Evolutionary conservation across 176 grass and related monocot genomes (phyloP), one percentile per base, ranked within the genome.

Genomic region (Carex cristatella): DNA sequence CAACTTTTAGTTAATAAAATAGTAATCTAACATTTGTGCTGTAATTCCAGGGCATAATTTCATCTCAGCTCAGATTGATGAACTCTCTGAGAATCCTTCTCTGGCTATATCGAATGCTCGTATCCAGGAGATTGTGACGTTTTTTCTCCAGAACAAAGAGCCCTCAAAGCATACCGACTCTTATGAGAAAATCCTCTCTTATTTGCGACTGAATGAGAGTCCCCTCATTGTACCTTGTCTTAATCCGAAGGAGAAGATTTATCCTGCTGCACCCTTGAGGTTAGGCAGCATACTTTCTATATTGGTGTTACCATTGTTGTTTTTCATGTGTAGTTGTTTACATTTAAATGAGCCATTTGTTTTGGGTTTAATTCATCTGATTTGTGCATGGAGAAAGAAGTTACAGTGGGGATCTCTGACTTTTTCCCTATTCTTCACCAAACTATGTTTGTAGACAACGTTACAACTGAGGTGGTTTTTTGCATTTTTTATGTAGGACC

Each of bases 81-180:
- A 90, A 78, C 82, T 92, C 27, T 95, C 83, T 87, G 86, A 90
- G 69, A 98, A 93, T 82, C 88, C 83, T 35, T 42, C 83, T 77
- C 74, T 82, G 35, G 58, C 80, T 84, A 19, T 88, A 84, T 87
- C 91, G 65, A 91, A 84, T 83, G 89, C 92, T 63, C 79, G 63
- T 84, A 98, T 98, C 75, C 95, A 98, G 49, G 95, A 98, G 30
- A 94, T 98, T 93, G 85, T 82, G 72, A 42, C 91, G 91, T 94
- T 94, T 89, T 82, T 98, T 89, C 90, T 90, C 74, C 89, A 72
- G 77, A 92, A 84, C 61, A 86, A 95, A 73, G 95, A 86, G 60
- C 88, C 90, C 65, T 93, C 91, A 67, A 93, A 93, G 83, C 80
- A 92, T 78, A 88, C 91, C 62, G 91, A 98, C 71, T 91, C 83